These are phyloP conservation scores for Aspergillus bombycis DNA, from an alignment of 2,329 filamentous ascomycete species.

Conservation along the genomic window DNA sequence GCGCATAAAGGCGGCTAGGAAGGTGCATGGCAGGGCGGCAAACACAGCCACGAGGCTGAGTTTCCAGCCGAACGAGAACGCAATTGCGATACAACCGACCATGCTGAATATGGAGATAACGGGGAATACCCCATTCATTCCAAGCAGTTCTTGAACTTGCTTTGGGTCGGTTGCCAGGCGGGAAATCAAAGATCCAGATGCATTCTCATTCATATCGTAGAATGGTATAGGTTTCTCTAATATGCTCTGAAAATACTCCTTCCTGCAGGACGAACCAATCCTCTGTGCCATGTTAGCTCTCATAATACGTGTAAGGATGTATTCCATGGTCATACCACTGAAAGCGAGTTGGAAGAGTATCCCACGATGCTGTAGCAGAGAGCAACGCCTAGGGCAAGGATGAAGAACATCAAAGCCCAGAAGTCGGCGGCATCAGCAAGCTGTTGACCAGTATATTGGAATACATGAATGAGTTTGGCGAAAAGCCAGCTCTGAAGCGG, in stretches of 20 bases:
- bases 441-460: conserved; percentile 44
- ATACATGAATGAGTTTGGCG: conserved; percentile 52
- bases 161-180: conserved; percentile 48
- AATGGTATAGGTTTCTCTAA: conserved; percentile 14
- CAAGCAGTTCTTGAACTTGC: conserved; percentile 55
- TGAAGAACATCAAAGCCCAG: conserved; percentile 60
- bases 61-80: conserved; percentile 77
- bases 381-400: conserved; percentile 54
- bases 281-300: conserved; percentile 11
- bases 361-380: conserved; percentile 52
- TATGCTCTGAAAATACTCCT: conserved; percentile 16
- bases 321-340: conserved; percentile 44
- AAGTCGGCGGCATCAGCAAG: conserved; percentile 51
- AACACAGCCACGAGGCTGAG: conserved; percentile 69
- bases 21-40: conserved; percentile 57
- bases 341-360: conserved; percentile 49
- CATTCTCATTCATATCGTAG: conserved; percentile 16
- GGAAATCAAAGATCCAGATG: conserved; percentile 16
- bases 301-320: conserved; percentile 33
- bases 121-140: conserved; percentile 51
- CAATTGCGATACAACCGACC: conserved; percentile 65
- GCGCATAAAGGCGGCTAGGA: conserved; percentile 54
- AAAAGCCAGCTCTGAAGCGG: conserved; percentile 50
- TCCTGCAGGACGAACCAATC: conserved; percentile 11
- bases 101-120: conserved; percentile 69